Evolutionary conservation across 305 asterid genomes (phyloP).

Genomic region (Fraxinus platypoda): DNA sequence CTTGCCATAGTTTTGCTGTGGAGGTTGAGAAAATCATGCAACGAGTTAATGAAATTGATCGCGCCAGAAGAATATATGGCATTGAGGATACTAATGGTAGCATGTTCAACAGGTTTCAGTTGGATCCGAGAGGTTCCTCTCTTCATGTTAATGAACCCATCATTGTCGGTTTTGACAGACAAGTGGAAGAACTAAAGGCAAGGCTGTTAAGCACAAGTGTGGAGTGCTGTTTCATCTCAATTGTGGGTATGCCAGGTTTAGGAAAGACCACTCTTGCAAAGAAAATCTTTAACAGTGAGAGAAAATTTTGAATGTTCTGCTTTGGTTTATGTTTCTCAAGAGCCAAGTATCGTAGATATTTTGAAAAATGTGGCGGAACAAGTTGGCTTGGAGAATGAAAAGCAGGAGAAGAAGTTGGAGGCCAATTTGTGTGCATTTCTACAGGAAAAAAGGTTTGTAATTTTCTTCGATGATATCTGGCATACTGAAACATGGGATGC

Average conservation of each 20-base stretch:
- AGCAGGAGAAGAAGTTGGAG: neutral
- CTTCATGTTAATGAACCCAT: slow-evolving; percentile 10
- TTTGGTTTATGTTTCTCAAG: slow-evolving; percentile 6
- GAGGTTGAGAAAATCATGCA: slow-evolving; percentile 25
- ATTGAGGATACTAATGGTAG: neutral
- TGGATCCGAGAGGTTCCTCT: slow-evolving; percentile 3
- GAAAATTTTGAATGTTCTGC: slow-evolving; percentile 4
- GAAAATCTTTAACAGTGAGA: neutral
- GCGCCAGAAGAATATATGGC: neutral
- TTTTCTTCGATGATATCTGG: slow-evolving; percentile 23
- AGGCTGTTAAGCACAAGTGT: neutral
- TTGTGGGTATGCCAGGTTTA: slow-evolving; percentile 4
- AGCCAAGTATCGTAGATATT: neutral
- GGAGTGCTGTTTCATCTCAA: slow-evolving; percentile 1
- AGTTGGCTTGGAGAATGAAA: neutral
- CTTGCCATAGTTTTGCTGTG: neutral
- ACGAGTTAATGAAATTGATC: slow-evolving; percentile 13
- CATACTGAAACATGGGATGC: slow-evolving; percentile 15
- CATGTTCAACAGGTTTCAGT: neutral
- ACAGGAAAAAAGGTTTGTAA: neutral
- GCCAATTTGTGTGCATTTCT: neutral
- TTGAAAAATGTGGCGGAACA: slow-evolving; percentile 1
- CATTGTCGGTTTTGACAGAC: slow-evolving; percentile 6
- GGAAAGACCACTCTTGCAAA: slow-evolving; percentile 7
- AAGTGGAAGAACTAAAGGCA: neutral